These are phyloP conservation scores for Umbelopsis vinacea DNA, from an alignment of 192 early-diverging fungal genomes.

Conservation along the genomic window DNA sequence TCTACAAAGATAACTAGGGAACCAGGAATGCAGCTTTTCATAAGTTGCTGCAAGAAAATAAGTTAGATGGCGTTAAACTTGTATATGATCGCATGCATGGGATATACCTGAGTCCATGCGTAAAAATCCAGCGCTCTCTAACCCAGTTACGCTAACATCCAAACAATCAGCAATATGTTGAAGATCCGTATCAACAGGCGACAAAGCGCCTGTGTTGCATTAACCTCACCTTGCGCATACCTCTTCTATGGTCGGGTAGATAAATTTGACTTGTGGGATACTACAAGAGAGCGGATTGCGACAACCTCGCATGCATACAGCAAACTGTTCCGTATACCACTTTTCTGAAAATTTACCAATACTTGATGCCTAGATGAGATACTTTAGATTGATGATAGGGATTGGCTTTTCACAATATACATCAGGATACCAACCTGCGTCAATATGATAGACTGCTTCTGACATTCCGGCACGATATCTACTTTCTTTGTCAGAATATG, in stretches of 20 bases:
- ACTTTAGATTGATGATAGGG: neutral
- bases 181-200: too few species aligned
- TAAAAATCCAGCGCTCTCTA: conserved; percentile 50
- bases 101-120: conserved; percentile 32
- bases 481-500: conserved; percentile 44
- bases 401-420: neutral
- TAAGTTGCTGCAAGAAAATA: conserved; percentile 56
- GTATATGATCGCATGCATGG: neutral
- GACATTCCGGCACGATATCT: conserved; percentile 29
- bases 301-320: conserved; percentile 38
- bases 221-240: conserved; percentile 50
- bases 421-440: conserved; percentile 43
- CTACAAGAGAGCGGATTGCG: conserved; percentile 27
- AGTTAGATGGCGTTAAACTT: conserved; percentile 27
- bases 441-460: conserved; percentile 41
- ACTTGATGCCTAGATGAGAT: conserved; percentile 55
- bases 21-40: conserved; percentile 53
- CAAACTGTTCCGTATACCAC: conserved; percentile 64
- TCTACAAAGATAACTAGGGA: conserved; percentile 50
- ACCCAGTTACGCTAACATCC: conserved; percentile 58
- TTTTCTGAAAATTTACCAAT: conserved; percentile 60
- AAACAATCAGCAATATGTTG: neutral
- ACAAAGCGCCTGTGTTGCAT: too few species aligned
- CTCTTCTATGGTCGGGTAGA: conserved; percentile 67
- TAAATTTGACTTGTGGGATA: conserved; percentile 42